Evolutionary conservation across 2,329 filamentous ascomycete genomes (phyloP), one percentile per base, ranked within the genome.

Genomic region (Ascochyta rabiei): DNA sequence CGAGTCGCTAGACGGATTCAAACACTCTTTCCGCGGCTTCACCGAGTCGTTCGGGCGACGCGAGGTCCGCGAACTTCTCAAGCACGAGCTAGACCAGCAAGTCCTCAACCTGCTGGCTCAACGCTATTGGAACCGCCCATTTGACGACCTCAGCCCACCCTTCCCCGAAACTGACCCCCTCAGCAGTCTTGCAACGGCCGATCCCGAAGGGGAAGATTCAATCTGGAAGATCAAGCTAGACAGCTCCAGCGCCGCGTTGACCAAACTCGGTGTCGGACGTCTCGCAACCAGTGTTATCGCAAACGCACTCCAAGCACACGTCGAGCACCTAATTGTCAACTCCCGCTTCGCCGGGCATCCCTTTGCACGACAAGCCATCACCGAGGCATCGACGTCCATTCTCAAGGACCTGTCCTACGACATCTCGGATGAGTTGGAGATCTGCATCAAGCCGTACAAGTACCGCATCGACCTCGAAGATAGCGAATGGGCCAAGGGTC

Each of bases 401-500:
- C 79, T 99, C 12, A 95, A 95, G 62, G 95, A 99, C 68, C 84
- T 93, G 13, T 96, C 96, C 61, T 98, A 97, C 77, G 95, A 93
- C 76, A 99, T 96, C 1, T 95, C 90, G 60, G 96, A 99, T 69
- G 95, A 98, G 76, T 90, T 99, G 1, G 95, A 99, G 75, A 98
- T 98, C 72, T 99, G 93, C 72, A 96, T 99, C 77, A 99, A 99
- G 76, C 95, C 96, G 0, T 99, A 93, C 81, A 99, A 99, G 73
- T 98, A 93, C 64, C 92, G 97, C 59, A 96, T 99, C 54, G 95
- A 99, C 66, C 87, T 99, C 39, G 91, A 96, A 69, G 90, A 93
- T 34, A 82, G 86, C 7, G 96, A 99, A 73, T 99, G 95, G 95
- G 75, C 82, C 3, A 86, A 89, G 57, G 93, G 92, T 0, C 83